These are phyloP conservation scores for Linnemannia exigua DNA, from an alignment of 192 early-diverging fungal species.

Conservation along the genomic window DNA sequence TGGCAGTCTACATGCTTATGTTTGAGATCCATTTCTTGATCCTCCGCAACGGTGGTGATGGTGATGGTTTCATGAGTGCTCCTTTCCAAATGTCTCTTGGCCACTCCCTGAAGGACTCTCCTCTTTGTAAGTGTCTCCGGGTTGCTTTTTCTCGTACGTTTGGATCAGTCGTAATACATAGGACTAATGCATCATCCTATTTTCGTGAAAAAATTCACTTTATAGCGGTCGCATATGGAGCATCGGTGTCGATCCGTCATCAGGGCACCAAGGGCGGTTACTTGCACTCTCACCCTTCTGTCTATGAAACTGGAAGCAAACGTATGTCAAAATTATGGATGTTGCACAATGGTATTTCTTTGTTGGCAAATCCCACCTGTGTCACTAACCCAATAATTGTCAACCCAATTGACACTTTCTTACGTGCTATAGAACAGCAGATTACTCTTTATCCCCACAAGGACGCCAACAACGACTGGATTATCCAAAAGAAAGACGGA, in stretches of 20 bases:
- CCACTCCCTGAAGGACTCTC: constrained; percentile 64
- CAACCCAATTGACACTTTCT: background rate
- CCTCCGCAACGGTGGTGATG: constrained; percentile 84
- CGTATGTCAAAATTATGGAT: constrained; percentile 57
- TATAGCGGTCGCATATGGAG: constrained; percentile 75
- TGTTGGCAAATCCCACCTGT: constrained; percentile 77
- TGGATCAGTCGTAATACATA: background rate
- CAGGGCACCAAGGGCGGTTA: constrained; percentile 80
- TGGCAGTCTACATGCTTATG: constrained; percentile 83
- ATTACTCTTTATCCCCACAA: constrained; percentile 66
- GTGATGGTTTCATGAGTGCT: constrained; percentile 93
- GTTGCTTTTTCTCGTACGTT: background rate
- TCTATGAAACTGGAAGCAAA: constrained; percentile 83
- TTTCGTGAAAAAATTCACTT: constrained; percentile 5
- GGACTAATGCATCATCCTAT: constrained; percentile 37
- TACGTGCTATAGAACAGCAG: constrained; percentile 54
- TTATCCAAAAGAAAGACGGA: constrained; percentile 59
- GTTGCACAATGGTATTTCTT: constrained; percentile 32
- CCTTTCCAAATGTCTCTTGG: constrained; percentile 92
- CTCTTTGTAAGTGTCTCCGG: constrained; percentile 30
- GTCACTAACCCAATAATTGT: constrained; percentile 73
- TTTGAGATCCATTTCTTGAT: constrained; percentile 94
- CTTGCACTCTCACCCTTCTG: constrained; percentile 76
- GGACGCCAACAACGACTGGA: constrained; percentile 93
- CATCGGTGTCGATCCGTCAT: constrained; percentile 74